Conservation (phyloP, 2,329 filamentous ascomycete species). For the Rutstroemia sp. region DNA sequence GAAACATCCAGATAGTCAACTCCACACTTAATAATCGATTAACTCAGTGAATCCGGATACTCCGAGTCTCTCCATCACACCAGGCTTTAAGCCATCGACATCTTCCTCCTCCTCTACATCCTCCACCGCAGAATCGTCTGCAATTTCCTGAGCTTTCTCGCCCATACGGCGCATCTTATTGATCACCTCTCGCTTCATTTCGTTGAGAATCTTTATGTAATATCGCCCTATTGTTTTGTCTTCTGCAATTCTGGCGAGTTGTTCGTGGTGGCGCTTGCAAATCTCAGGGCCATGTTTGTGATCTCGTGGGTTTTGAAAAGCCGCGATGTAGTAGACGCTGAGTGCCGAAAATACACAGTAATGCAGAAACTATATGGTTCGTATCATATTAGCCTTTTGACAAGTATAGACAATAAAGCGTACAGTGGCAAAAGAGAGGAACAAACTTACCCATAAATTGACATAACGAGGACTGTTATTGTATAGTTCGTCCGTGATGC, state of each 20-base stretch:
- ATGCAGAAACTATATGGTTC: neutral
- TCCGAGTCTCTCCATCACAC: no score
- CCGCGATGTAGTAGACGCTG: neutral
- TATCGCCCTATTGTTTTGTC: neutral
- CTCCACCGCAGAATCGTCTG: no score
- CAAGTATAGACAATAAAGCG: neutral
- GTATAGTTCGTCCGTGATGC: neutral
- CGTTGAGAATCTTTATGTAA: neutral
- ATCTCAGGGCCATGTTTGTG: no score
- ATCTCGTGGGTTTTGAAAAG: accelerated
- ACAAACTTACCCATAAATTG: neutral
- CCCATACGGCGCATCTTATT: neutral
- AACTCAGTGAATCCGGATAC: no score
- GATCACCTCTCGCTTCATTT: neutral
- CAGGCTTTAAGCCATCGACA: no score
- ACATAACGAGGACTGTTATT: neutral
- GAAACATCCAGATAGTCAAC: no score
- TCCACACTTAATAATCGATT: no score
- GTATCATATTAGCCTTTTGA: neutral
- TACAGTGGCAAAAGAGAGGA: neutral
- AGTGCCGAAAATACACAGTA: neutral
- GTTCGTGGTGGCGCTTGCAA: no score
- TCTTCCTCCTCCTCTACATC: no score
- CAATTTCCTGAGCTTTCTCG: no score
- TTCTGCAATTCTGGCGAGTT: neutral